Percentiles rank a stretch among this genome's conserved stretches.
Evolutionary conservation across 164 flowering plant genomes (phyloP).

Genomic region (Malania oleifera): DNA sequence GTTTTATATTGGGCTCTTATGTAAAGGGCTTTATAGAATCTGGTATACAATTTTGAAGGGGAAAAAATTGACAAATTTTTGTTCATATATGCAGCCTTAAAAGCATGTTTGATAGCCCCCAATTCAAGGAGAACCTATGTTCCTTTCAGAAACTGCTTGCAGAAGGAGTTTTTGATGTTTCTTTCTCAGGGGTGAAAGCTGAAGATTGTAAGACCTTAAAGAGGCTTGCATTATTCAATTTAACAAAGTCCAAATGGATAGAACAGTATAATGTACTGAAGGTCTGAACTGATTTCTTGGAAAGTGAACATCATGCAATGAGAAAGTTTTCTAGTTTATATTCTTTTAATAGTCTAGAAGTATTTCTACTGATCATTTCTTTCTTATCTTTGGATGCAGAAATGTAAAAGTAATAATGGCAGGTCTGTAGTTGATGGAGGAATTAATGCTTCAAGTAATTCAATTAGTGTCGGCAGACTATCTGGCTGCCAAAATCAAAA

Average conservation of each 20-base stretch:
- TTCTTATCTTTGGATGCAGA: conserved; percentile 31
- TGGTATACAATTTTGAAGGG: neutral
- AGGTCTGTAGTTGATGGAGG: conserved; percentile 24
- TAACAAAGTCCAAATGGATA: conserved; percentile 69
- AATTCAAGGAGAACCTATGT: conserved; percentile 58
- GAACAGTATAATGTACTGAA: conserved; percentile 55
- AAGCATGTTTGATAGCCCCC: conserved; percentile 67
- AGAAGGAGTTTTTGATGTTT: conserved; percentile 68
- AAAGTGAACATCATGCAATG: neutral
- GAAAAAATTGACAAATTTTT: conserved; percentile 4
- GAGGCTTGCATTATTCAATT: conserved; percentile 52
- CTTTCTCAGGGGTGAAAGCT: conserved; percentile 35
- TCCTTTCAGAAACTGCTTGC: conserved; percentile 68
- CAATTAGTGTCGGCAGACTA: conserved; percentile 33
- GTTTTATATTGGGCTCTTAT: neutral
- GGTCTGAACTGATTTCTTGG: conserved; percentile 37
- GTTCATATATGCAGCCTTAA: conserved; percentile 49
- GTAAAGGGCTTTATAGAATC: neutral
- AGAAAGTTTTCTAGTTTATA: neutral
- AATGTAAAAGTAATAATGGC: conserved; percentile 28
- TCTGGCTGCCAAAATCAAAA: conserved; percentile 36
- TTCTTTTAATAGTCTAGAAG: neutral
- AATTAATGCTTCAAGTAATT: conserved; percentile 24
- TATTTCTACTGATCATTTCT: neutral
- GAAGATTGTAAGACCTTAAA: conserved; percentile 62